Conservation (phyloP, 257 asterid species). For the Ligustrum vulgare region DNA sequence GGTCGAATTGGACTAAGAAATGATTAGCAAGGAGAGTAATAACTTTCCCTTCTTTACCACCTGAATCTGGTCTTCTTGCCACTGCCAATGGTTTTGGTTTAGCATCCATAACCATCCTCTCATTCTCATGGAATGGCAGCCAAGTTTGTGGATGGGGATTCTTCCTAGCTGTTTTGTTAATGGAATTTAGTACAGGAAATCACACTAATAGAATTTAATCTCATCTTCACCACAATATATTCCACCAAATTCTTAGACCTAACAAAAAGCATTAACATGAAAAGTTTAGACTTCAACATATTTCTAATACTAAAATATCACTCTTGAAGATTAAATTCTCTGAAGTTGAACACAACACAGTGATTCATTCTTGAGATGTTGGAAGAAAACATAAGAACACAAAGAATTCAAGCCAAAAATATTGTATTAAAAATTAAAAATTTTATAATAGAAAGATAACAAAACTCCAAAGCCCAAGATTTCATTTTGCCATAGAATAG, state of each 20-base stretch:
- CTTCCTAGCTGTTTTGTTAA: slow-evolving; percentile 29
- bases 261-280: not conserved
- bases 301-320: not conserved
- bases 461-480: not conserved
- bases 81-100: slow-evolving; percentile 40
- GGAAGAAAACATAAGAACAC: not conserved
- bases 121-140: slow-evolving; percentile 32
- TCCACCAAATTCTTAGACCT: slow-evolving; percentile 2
- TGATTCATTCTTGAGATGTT: not conserved
- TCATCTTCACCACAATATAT: not conserved
- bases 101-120: slow-evolving; percentile 33
- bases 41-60: slow-evolving; percentile 81
- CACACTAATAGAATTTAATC: not conserved
- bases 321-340: not conserved
- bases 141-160: slow-evolving; percentile 27
- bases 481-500: not conserved
- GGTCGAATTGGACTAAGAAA: slow-evolving; percentile 72
- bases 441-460: not conserved
- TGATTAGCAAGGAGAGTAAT: slow-evolving; percentile 82
- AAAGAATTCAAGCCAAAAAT: not conserved
- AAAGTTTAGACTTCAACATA: not conserved
- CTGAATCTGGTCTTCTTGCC: slow-evolving; percentile 90
- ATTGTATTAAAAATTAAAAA: not conserved
- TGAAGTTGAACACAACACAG: not conserved
- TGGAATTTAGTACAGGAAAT: slow-evolving; percentile 7